Percentiles rank a stretch among this genome's conserved stretches.
These are phyloP conservation scores for Helminthosporium solani DNA, from an alignment of 2,329 filamentous ascomycete genomes.

Conservation along the genomic window DNA sequence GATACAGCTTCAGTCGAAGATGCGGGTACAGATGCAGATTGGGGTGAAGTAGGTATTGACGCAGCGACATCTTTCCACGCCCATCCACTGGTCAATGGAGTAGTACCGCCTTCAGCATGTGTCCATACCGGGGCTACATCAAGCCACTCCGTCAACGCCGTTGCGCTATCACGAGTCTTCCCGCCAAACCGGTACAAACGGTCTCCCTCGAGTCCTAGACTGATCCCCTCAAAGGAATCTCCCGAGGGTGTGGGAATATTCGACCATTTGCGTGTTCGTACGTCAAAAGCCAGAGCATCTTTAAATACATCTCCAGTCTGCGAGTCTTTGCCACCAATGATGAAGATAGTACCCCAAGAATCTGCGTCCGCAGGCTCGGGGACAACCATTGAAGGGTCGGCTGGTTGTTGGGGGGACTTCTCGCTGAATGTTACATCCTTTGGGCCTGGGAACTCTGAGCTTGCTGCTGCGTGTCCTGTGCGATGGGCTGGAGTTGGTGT, in stretches of 20 bases:
- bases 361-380: slow-evolving; percentile 44
- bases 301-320: slow-evolving; percentile 29
- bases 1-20: slow-evolving; percentile 26
- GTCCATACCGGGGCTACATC: slow-evolving; percentile 38
- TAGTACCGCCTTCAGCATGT: slow-evolving; percentile 38
- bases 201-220: slow-evolving; percentile 48
- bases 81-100: slow-evolving; percentile 34
- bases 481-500: slow-evolving; percentile 32
- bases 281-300: slow-evolving; percentile 56
- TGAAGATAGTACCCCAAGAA: slow-evolving; percentile 53
- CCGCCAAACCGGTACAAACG: slow-evolving; percentile 52
- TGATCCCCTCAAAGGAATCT: slow-evolving; percentile 38
- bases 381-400: slow-evolving; percentile 44
- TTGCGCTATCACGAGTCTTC: slow-evolving; percentile 18
- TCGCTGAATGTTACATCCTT: slow-evolving; percentile 31
- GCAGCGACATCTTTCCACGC: slow-evolving; percentile 30
- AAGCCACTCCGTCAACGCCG: slow-evolving; percentile 29
- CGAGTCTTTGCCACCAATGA: slow-evolving; percentile 49
- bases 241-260: slow-evolving; percentile 50
- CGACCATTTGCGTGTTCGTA: slow-evolving; percentile 52
- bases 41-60: slow-evolving; percentile 11
- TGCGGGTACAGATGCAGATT: slow-evolving; percentile 5
- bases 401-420: slow-evolving; percentile 43
- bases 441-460: slow-evolving; percentile 44
- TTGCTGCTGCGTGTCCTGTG: slow-evolving; percentile 39